Conservation (phyloP, 176 grass and related monocot genomes). For the Phoenix roebelenii region DNA sequence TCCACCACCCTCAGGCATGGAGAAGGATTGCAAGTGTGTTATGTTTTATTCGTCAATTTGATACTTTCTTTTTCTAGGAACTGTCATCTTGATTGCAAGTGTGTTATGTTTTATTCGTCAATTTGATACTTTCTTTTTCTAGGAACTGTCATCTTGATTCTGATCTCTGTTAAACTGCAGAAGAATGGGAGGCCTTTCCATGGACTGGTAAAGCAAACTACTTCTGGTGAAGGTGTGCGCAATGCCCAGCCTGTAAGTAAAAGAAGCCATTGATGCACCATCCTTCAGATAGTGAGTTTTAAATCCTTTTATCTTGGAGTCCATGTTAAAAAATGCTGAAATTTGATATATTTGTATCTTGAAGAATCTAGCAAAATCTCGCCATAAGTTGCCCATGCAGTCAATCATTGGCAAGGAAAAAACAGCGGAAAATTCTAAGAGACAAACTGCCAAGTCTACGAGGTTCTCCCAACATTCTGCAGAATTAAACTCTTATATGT, state of each 20-base stretch:
- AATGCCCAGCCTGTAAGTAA: no score
- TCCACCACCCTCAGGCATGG: neutral
- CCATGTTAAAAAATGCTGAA: neutral
- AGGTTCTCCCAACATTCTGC: no score
- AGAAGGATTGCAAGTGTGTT: conserved; percentile 8
- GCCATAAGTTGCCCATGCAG: neutral
- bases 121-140: neutral
- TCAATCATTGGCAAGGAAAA: neutral
- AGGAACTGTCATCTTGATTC: neutral
- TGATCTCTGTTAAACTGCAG: neutral
- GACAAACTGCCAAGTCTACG: no score
- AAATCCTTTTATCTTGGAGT: neutral
- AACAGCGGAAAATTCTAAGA: neutral
- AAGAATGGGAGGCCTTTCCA: neutral
- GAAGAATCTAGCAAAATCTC: no score
- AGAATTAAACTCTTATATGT: no score
- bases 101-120: conserved; percentile 8
- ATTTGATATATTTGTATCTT: neutral
- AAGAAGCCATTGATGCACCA: no score
- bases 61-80: no score
- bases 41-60: neutral
- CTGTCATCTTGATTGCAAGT: neutral
- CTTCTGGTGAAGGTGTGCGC: no score
- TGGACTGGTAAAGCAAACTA: neutral
- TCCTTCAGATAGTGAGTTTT: no score